Conservation (phyloP, 139 green algal species). For the Chlamydomonas urium region DNA sequence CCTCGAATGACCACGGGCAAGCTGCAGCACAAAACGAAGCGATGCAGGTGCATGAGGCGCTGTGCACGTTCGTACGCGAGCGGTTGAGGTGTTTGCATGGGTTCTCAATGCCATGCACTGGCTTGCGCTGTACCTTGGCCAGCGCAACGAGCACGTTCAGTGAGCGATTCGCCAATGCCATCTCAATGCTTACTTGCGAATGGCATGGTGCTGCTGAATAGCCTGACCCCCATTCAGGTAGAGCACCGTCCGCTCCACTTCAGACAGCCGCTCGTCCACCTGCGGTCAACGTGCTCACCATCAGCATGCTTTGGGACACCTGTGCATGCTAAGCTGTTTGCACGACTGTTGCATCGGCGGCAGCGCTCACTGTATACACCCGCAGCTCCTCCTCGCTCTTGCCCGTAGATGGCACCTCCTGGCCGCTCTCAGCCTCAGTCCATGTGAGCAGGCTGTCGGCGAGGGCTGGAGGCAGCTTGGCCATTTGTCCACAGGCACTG, state of each 20-base stretch:
- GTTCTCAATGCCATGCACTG: too few relatives aligned
- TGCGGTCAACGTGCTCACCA: slow-evolving; percentile 1
- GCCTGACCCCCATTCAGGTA: slow-evolving; percentile 37
- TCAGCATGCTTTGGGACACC: background rate
- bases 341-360: background rate
- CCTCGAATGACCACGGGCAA: slow-evolving; percentile 33
- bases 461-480: too few relatives aligned
- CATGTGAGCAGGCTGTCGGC: slow-evolving; percentile 17
- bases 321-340: background rate
- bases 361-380: slow-evolving; percentile 23
- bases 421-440: slow-evolving; percentile 14
- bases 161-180: background rate
- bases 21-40: slow-evolving; percentile 14
- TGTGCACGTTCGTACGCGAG: too few relatives aligned
- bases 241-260: slow-evolving; percentile 38
- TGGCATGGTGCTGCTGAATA: slow-evolving; percentile 42
- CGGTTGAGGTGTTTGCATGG: too few relatives aligned
- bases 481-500: too few relatives aligned
- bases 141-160: background rate
- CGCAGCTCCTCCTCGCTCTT: slow-evolving; percentile 38
- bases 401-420: slow-evolving; percentile 25
- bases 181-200: slow-evolving; percentile 31
- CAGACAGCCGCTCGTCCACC: slow-evolving; percentile 40
- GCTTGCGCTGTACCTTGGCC: too few relatives aligned
- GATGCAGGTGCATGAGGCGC: background rate